Percentiles rank a stretch among this genome's conserved stretches.
Conservation (phyloP, 495 filamentous ascomycete genomes). For the Talaromyces wortmannii region DNA sequence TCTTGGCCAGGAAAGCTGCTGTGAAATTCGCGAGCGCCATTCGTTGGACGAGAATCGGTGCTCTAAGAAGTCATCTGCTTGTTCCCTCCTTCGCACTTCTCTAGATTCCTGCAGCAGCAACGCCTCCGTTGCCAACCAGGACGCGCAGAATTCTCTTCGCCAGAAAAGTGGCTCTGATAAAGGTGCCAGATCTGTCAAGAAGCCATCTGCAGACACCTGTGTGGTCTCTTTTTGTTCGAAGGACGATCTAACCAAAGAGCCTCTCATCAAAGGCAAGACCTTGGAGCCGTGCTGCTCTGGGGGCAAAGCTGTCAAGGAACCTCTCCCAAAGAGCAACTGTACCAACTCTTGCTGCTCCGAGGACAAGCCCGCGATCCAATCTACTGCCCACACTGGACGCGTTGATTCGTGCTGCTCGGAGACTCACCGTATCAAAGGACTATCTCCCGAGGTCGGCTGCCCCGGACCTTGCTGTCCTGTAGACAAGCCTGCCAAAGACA, state of each 20-base stretch:
- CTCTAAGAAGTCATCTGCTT: conserved; percentile 7
- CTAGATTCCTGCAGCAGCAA: conserved; percentile 9
- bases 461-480: neutral
- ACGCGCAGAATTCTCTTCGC: neutral
- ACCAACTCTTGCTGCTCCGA: too few species aligned
- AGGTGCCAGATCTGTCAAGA: neutral
- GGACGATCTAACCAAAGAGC: too few species aligned
- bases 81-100: conserved; percentile 4
- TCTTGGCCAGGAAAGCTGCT: conserved; percentile 47
- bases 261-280: too few species aligned
- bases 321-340: too few species aligned
- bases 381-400: neutral
- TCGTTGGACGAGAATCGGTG: conserved; percentile 1
- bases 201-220: neutral
- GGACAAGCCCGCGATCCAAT: neutral
- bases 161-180: neutral
- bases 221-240: too few species aligned
- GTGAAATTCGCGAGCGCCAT: conserved; percentile 9
- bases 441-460: neutral
- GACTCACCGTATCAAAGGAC: neutral
- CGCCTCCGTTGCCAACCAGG: neutral
- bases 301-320: too few species aligned
- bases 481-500: neutral
- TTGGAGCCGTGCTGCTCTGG: too few species aligned
- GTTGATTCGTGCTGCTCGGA: neutral